phyloP scores from a whole-genome alignment of 1,139 yeast genomes.

The Scheffersomyces titani region DNA sequence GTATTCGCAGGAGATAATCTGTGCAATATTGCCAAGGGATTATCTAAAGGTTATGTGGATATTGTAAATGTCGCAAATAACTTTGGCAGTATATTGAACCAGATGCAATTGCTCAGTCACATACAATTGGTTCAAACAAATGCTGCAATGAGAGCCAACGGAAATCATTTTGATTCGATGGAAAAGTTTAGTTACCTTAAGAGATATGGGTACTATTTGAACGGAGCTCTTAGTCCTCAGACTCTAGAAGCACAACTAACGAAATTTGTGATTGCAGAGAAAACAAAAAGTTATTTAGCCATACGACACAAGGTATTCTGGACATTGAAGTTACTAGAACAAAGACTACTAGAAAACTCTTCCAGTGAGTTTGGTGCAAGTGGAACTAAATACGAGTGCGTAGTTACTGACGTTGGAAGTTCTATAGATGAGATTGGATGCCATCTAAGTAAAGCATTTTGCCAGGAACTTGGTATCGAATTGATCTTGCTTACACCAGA shows the following conservation, averaged over 20 bases:
- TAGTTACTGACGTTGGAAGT: slow-evolving; percentile 27
- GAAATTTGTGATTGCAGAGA: slow-evolving; percentile 17
- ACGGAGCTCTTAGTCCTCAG: slow-evolving; percentile 28
- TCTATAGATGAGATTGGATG: slow-evolving; percentile 8
- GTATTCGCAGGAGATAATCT: slow-evolving; percentile 6
- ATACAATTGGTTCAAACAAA: slow-evolving; percentile 18
- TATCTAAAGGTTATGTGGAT: slow-evolving; percentile 30
- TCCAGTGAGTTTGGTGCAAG: slow-evolving; percentile 1
- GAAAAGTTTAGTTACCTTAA: slow-evolving; percentile 28
- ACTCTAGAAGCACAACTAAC: slow-evolving; percentile 17
- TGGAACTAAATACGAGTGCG: slow-evolving; percentile 21
- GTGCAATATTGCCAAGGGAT: slow-evolving; percentile 26
- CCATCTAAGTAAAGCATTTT: slow-evolving; percentile 33
- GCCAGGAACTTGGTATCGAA: slow-evolving; percentile 47
- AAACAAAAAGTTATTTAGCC: slow-evolving; percentile 16
- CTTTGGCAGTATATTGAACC: slow-evolving; percentile 35
- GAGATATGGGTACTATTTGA: slow-evolving; percentile 35
- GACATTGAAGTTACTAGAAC: slow-evolving; percentile 28
- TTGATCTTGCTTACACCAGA: slow-evolving; percentile 35
- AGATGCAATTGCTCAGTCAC: slow-evolving; percentile 36
- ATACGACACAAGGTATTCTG: slow-evolving; percentile 20
- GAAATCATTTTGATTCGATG: slow-evolving; percentile 9
- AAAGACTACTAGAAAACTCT: slow-evolving; percentile 9
- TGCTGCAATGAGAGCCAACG: slow-evolving; percentile 5
- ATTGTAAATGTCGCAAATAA: slow-evolving; percentile 22